Evolutionary conservation across 2,329 filamentous ascomycete species (phyloP).

Genomic region (Zymoseptoria tritici): DNA sequence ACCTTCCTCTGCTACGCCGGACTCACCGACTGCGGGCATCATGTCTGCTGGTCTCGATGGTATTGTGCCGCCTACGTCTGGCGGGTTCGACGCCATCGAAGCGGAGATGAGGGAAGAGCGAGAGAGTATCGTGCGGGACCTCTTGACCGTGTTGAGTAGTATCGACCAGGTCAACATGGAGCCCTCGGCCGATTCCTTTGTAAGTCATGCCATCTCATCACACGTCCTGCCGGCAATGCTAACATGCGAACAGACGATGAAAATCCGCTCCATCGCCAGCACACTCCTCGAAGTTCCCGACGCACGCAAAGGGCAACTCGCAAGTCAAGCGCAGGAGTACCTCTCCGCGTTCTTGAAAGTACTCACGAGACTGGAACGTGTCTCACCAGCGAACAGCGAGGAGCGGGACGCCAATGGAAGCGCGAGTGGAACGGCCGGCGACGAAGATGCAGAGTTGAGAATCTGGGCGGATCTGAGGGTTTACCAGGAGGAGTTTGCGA

Average conservation of each 20-base stretch:
- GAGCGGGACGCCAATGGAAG: constrained; percentile 45
- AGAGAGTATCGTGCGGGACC: constrained; percentile 71
- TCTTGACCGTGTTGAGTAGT: constrained; percentile 65
- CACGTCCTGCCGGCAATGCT: neutral
- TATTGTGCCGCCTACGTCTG: constrained; percentile 25
- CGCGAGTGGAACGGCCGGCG: constrained; percentile 42
- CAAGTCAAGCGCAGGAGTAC: constrained; percentile 60
- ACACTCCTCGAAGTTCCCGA: constrained; percentile 62
- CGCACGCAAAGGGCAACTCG: constrained; percentile 45
- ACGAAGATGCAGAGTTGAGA: constrained; percentile 69
- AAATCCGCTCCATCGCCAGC: constrained; percentile 76
- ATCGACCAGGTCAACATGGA: constrained; percentile 84
- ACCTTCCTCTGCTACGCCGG: constrained; percentile 33
- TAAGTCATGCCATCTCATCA: constrained; percentile 34
- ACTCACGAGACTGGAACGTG: constrained; percentile 64
- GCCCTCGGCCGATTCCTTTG: constrained; percentile 57
- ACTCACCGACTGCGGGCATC: constrained; percentile 26
- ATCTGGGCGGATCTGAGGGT: constrained; percentile 74
- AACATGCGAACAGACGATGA: constrained; percentile 52
- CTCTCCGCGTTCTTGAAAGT: constrained; percentile 67
- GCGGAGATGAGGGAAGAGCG: constrained; percentile 66
- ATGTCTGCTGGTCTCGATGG: constrained; percentile 32
- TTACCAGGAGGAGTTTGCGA: constrained; percentile 65
- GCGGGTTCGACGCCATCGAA: constrained; percentile 44
- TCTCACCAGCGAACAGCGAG: constrained; percentile 39